These are phyloP conservation scores for Quercus parvula DNA, from an alignment of 306 rosid species.

Conservation along the genomic window DNA sequence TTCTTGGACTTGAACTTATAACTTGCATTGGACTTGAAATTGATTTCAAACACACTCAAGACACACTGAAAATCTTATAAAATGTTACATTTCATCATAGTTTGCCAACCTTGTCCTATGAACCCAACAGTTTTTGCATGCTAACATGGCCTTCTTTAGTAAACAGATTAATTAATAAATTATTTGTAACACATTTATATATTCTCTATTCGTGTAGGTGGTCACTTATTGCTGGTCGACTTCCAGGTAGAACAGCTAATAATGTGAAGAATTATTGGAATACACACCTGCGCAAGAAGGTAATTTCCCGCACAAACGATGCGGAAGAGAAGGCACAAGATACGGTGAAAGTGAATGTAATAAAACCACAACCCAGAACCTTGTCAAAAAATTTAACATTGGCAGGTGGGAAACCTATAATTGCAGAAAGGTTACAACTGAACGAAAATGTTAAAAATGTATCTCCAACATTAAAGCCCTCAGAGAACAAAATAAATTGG, in stretches of 20 bases:
- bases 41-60: no score
- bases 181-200: no score
- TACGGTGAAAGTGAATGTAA: background rate
- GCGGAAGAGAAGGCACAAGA: background rate
- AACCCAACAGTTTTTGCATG: no score
- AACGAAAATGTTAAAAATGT: background rate
- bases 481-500: background rate
- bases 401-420: background rate
- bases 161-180: no score
- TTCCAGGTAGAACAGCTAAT: conserved; percentile 31
- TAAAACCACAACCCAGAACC: conserved; percentile 21
- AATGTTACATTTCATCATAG: no score
- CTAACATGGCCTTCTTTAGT: no score
- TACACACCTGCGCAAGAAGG: conserved; percentile 3
- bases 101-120: no score
- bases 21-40: no score
- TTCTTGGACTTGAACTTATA: no score
- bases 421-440: background rate
- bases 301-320: background rate
- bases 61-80: no score
- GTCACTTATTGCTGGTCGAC: conserved; percentile 31
- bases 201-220: conserved; percentile 10
- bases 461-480: background rate
- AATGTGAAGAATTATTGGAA: conserved; percentile 33
- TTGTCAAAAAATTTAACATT: conserved; percentile 1